Base-by-base conservation (phyloP, 2,329 filamentous ascomycete genomes). In the Ramularia collo-cygni region DNA sequence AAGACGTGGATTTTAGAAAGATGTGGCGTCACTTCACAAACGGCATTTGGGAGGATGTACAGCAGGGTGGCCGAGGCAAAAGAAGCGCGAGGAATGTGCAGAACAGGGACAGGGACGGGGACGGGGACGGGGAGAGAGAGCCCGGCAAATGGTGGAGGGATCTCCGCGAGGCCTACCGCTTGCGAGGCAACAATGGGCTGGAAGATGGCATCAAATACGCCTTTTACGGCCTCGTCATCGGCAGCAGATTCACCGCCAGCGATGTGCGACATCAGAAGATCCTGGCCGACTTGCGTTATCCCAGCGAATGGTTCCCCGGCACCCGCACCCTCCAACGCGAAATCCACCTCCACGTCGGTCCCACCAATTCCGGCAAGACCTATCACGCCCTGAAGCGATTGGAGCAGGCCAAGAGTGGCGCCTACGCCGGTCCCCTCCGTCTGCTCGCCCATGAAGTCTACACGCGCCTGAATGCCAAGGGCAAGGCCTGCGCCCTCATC, bases 361-460 rank as follows among this genome's bases (percentile, higher is more conserved):
- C 92, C 1, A 98, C 92, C 2, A 98, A 98, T 63, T 96, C 92
- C 1, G 92, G 92, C 42, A 98, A 98, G 70, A 98, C 93, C 0
- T 98, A 96, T 59, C 83, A 88, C 59, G 93, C 92, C 1, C 67
- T 98, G 48, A 82, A 94, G 64, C 79, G 83, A 9, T 72, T 98
- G 8, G 86, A 95, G 60, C 71, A 77, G 35, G 81, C 83, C 2
- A 73, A 80, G 19, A 74, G 71, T 7, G 92, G 92, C 28, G 80
- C 95, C 35, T 98, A 96, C 60, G 87, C 90, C 3, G 92, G 93
- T 0, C 92, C 92, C 0, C 68, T 98, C 31, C 77, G 92, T 35
- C 68, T 98, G 33, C 72, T 98, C 18, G 92, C 92, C 1, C 89
- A 95, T 56, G 92, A 98, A 63, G 83, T 96, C n/a, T 96, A 88